Evolutionary conservation across 2,329 filamentous ascomycete genomes (phyloP).

Genomic region (Fusarium begoniae): DNA sequence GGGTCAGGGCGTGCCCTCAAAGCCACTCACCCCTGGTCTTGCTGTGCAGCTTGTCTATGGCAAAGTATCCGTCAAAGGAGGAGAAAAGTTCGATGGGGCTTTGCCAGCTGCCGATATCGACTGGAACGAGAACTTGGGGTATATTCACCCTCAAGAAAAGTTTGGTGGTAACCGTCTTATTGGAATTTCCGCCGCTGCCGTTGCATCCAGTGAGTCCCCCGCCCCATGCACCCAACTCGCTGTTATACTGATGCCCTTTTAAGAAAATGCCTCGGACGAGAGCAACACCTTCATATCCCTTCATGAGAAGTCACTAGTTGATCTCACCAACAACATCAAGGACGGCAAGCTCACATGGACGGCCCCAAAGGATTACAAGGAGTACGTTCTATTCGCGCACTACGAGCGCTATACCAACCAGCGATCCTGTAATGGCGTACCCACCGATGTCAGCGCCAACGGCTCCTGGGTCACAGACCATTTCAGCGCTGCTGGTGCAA

Average conservation of each 20-base stretch:
- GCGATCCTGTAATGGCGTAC: background rate
- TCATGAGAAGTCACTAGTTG: background rate
- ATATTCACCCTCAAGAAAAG: background rate
- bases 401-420: background rate
- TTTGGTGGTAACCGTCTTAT: background rate
- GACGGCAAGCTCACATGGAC: background rate
- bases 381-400: background rate
- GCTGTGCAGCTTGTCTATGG: background rate
- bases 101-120: background rate
- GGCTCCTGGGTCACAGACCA: background rate
- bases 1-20: background rate
- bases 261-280: fast-evolving
- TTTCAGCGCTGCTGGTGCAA: background rate
- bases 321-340: background rate
- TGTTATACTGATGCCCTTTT: background rate
- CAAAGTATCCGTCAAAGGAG: background rate
- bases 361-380: fast-evolving
- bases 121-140: background rate
- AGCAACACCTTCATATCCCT: fast-evolving
- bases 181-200: background rate
- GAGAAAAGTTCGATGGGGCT: background rate
- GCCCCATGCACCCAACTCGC: no score
- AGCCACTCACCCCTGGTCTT: background rate
- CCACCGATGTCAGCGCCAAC: background rate
- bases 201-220: background rate